Evolutionary conservation across 371 early-diverging fungal species (phyloP).

Genomic region (Catenaria anguillulae): DNA sequence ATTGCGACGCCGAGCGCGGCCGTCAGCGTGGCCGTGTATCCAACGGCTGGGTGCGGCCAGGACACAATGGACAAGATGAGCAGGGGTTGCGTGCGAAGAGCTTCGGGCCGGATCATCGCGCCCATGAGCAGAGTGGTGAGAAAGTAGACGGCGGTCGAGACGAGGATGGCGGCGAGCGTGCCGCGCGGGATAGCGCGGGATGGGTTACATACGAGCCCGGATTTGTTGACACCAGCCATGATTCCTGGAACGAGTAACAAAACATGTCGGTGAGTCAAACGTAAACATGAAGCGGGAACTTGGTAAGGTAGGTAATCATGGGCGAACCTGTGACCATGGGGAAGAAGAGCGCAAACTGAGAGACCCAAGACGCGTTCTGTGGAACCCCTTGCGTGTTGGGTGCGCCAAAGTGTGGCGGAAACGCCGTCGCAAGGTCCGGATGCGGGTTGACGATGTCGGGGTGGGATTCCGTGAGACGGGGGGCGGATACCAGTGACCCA

Average conservation of each 20-base stretch:
- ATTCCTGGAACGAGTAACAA: too few relatives aligned
- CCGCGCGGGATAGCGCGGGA: slow-evolving; percentile 14
- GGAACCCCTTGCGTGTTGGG: too few relatives aligned
- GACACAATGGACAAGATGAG: slow-evolving; percentile 6
- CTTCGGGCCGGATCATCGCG: slow-evolving; percentile 3
- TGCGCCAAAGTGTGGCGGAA: too few relatives aligned
- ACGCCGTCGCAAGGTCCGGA: too few relatives aligned
- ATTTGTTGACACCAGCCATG: slow-evolving; percentile 15
- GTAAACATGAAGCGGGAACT: too few relatives aligned
- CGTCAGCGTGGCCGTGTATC: slow-evolving; percentile 11
- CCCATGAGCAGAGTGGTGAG: slow-evolving; percentile 11
- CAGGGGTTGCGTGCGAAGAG: slow-evolving; percentile 9
- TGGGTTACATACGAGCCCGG: slow-evolving; percentile 13
- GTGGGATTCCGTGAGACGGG: too few relatives aligned
- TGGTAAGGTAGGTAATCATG: too few relatives aligned
- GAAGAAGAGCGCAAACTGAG: slow-evolving; percentile 18
- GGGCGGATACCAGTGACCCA: too few relatives aligned
- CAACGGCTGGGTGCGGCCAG: slow-evolving; percentile 15
- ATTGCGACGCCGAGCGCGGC: slow-evolving; percentile 14
- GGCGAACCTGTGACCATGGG: slow-evolving; percentile 16
- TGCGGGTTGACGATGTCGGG: too few relatives aligned
- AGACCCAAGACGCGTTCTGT: slow-evolving; percentile 4
- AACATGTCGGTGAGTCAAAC: too few relatives aligned
- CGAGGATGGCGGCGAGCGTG: slow-evolving; percentile 13
- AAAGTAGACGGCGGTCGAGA: slow-evolving; percentile 12